phyloP scores from a whole-genome alignment of 78 protist genomes.

The Polysphondylium violaceum region DNA sequence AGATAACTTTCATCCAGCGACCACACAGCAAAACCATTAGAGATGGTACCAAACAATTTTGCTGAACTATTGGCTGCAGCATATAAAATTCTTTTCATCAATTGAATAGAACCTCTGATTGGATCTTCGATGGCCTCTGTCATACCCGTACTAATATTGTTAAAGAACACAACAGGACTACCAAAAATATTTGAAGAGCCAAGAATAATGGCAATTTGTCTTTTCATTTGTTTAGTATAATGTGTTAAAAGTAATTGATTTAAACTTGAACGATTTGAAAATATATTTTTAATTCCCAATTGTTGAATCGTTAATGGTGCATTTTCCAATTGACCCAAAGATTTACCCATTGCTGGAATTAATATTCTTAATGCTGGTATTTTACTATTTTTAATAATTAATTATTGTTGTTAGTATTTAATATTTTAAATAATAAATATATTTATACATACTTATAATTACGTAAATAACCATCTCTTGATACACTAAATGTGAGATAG shows the following conservation, averaged over 20 bases:
- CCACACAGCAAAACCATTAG: slow-evolving; percentile 76
- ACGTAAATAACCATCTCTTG: slow-evolving; percentile 76
- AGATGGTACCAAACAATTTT: slow-evolving; percentile 70
- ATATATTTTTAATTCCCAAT: slow-evolving; percentile 57
- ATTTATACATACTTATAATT: slow-evolving; percentile 55
- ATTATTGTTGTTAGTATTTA: not conserved
- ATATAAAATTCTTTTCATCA: slow-evolving; percentile 73
- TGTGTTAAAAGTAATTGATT: slow-evolving; percentile 19
- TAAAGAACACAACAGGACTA: slow-evolving; percentile 74
- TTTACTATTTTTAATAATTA: slow-evolving; percentile 29
- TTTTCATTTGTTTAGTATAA: slow-evolving; percentile 67
- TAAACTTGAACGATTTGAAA: slow-evolving; percentile 8
- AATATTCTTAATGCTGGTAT: slow-evolving; percentile 66
- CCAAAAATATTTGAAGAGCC: slow-evolving; percentile 76
- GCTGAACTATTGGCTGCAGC: slow-evolving; percentile 71
- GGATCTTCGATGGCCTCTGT: slow-evolving; percentile 76
- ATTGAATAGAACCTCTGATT: slow-evolving; percentile 49
- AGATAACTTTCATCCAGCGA: slow-evolving; percentile 65
- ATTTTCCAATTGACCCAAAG: slow-evolving; percentile 73
- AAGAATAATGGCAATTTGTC: slow-evolving; percentile 56
- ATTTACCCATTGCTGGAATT: slow-evolving; percentile 70
- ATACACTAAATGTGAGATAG: slow-evolving; percentile 58
- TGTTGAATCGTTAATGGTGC: slow-evolving; percentile 57
- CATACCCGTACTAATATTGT: slow-evolving; percentile 72
- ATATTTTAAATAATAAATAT: not conserved